phyloP scores from a whole-genome alignment of 495 filamentous ascomycete species.

The Hypomontagnella monticulosa region DNA sequence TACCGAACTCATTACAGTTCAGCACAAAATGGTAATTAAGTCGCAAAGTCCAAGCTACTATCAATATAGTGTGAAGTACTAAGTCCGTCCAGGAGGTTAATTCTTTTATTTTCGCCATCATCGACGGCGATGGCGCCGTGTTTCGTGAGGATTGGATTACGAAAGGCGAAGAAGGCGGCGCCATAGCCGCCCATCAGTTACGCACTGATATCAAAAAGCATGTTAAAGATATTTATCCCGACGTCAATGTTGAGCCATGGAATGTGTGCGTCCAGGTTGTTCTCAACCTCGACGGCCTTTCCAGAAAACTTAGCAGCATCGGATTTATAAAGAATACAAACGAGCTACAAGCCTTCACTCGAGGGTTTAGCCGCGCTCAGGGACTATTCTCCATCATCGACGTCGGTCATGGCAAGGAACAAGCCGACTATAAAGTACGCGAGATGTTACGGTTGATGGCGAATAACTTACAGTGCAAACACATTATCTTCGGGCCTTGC shows the following conservation, averaged over 20 bases:
- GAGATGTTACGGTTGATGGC: constrained; percentile 63
- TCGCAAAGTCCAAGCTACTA: background rate
- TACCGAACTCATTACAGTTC: constrained; percentile 20
- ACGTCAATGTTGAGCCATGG: constrained; percentile 54
- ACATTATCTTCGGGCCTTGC: constrained; percentile 72
- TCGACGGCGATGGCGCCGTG: constrained; percentile 71
- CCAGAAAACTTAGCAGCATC: constrained; percentile 59
- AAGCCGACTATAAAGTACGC: constrained; percentile 66
- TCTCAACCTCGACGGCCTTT: constrained; percentile 65
- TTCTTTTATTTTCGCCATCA: constrained; percentile 67
- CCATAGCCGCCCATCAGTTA: constrained; percentile 63
- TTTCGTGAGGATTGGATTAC: constrained; percentile 66
- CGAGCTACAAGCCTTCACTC: constrained; percentile 62
- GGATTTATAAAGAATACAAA: constrained; percentile 60
- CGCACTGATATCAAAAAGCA: constrained; percentile 61
- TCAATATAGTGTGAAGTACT: background rate
- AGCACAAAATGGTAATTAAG: constrained; percentile 30
- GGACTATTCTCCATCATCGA: constrained; percentile 70
- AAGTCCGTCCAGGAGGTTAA: constrained; percentile 45
- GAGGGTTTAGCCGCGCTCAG: constrained; percentile 67
- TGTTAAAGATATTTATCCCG: constrained; percentile 51
- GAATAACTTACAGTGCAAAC: constrained; percentile 70
- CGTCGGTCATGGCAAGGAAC: constrained; percentile 68
- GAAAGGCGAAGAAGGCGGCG: constrained; percentile 64
- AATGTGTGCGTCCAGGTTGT: constrained; percentile 70